phyloP scores from a whole-genome alignment of 495 filamentous ascomycete species.

The Penicillium alfredii region DNA sequence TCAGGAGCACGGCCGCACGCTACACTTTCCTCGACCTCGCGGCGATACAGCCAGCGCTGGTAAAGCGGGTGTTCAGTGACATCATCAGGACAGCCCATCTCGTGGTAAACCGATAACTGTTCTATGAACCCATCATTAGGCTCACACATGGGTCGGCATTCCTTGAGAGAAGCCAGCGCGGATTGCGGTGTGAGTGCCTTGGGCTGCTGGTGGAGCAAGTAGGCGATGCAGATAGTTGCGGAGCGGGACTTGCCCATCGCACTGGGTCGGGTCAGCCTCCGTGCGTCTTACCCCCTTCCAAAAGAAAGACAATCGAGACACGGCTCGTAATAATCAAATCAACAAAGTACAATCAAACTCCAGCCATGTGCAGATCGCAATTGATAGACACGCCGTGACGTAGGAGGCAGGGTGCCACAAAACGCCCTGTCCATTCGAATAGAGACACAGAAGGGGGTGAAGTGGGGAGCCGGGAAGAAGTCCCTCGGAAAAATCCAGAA shows the following conservation, averaged over 20 bases:
- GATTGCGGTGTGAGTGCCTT: constrained; percentile 48
- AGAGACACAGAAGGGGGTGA: too few species aligned
- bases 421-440: too few species aligned
- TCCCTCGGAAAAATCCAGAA: too few species aligned
- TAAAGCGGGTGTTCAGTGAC: constrained; percentile 67
- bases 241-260: constrained; percentile 96
- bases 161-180: constrained; percentile 56
- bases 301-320: not conserved
- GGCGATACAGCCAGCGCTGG: constrained; percentile 81
- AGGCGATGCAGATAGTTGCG: constrained; percentile 76
- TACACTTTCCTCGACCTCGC: constrained; percentile 67
- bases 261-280: constrained; percentile 47
- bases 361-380: constrained; percentile 16
- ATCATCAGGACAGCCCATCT: constrained; percentile 70
- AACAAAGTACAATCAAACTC: constrained; percentile 10
- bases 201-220: constrained; percentile 62
- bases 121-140: constrained; percentile 86
- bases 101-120: constrained; percentile 79
- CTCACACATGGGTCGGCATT: constrained; percentile 65
- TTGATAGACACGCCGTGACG: constrained; percentile 13
- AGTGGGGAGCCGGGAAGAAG: too few species aligned
- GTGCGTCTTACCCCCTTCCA: constrained; percentile 4
- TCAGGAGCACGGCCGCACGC: constrained; percentile 67
- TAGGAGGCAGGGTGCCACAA: constrained; percentile 12
- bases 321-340: not conserved